Conservation (phyloP, 305 asterid genomes). For the Salvia sclarea region DNA sequence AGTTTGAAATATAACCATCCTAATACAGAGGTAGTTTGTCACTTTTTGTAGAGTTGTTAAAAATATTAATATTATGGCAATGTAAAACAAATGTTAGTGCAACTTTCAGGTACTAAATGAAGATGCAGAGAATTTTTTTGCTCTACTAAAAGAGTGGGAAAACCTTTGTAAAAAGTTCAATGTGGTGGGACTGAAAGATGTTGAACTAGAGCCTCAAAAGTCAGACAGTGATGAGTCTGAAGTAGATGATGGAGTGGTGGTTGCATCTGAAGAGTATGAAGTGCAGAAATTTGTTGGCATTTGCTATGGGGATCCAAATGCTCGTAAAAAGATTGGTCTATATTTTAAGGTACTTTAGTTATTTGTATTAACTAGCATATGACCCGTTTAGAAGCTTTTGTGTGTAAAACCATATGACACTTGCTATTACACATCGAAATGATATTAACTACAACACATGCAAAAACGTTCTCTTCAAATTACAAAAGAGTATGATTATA, state of each 20-base stretch:
- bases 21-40: conserved; percentile 37
- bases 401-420: not conserved
- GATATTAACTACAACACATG: too few relatives aligned
- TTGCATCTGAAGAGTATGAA: conserved; percentile 39
- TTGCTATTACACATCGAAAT: too few relatives aligned
- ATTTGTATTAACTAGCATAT: not conserved
- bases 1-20: conserved; percentile 55
- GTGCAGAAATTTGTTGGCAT: conserved; percentile 44
- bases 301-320: conserved; percentile 51
- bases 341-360: conserved; percentile 40
- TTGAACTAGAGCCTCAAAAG: not conserved
- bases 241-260: conserved; percentile 25
- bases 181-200: not conserved
- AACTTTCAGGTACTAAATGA: conserved; percentile 48
- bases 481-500: too few relatives aligned
- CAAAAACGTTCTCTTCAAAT: too few relatives aligned
- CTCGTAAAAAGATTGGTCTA: conserved; percentile 14
- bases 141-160: conserved; percentile 50
- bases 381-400: not conserved
- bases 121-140: conserved; percentile 42
- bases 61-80: not conserved
- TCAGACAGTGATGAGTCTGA: conserved; percentile 27
- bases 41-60: not conserved
- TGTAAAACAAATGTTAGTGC: not conserved
- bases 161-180: conserved; percentile 39